Evolutionary conservation across 1,284 basidiomycete genomes (phyloP), one percentile per base, ranked within the genome.

Genomic region (Cerrena zonata): DNA sequence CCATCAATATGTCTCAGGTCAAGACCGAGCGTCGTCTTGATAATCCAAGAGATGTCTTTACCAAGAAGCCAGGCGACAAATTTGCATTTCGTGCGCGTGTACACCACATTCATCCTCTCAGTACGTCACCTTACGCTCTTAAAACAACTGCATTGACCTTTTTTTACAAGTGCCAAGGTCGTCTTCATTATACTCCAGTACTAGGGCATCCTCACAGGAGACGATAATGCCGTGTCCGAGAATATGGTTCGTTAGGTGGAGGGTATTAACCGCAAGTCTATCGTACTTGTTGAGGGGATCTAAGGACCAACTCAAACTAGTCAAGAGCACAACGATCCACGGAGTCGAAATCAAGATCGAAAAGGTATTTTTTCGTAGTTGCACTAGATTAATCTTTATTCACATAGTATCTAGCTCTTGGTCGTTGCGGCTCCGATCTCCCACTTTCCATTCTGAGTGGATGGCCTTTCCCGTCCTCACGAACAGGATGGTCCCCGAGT

Each of bases 191-290:
- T 76, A 49, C 74, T 88, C 61, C 75, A 84, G 7, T 78, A 83
- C 58, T 78, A 79, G 61, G 82, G 80, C 50, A 72, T 86, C 15
- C 66, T 86, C 12, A 72, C 78, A 41, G 75, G 80, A 56, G 75
- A 78, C 47, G 73, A 78, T 52, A 72, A 74, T 7, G 38, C 47
- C 15, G 74, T 87, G 5, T 85, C 82, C 42, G 79, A 81, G 62
- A 80, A 82, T 61, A 86, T 88, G 84, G 72, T 84, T 52, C 82
- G 82, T 59, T 86, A 76, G 74, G 76, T 78, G 7, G 74, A 76
- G 42, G 64, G 70, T 15, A 70, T 86, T 45, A 69, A 77, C 21
- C 64, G 75, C 40, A 84, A 88, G 66, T 75, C 77, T 11, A 78
- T 88, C 54, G 82, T 86, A 1, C 69, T 79, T 38, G 80, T 86